phyloP scores from a whole-genome alignment of 139 green algal genomes.

The Tetratostichococcus sp. region DNA sequence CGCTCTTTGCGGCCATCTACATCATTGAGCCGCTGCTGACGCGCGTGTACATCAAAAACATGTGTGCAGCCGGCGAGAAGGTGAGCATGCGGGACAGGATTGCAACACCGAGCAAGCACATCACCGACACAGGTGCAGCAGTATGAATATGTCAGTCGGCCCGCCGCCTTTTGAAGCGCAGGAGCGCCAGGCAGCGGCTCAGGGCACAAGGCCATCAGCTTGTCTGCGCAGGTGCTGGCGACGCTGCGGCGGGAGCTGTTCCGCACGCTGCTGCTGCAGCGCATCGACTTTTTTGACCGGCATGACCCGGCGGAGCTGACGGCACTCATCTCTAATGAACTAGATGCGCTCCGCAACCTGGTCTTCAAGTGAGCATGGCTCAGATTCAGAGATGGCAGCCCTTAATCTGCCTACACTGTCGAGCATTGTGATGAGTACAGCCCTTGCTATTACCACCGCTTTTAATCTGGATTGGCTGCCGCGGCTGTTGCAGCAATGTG shows the following conservation, averaged over 20 bases:
- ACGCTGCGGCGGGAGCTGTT: constrained; percentile 74
- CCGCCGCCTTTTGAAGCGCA: no score
- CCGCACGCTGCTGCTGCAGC: constrained; percentile 74
- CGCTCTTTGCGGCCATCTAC: constrained; percentile 62
- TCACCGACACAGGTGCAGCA: no score
- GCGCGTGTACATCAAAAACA: constrained; percentile 77
- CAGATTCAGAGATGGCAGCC: no score
- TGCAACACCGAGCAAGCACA: no score
- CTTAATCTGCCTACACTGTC: no score
- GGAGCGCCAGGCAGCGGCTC: no score
- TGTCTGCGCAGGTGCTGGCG: constrained; percentile 40
- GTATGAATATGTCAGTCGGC: no score
- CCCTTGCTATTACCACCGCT: no score
- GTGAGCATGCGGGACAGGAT: constrained; percentile 13
- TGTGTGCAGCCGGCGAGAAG: constrained; percentile 69
- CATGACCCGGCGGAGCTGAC: constrained; percentile 64
- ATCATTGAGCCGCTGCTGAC: constrained; percentile 77
- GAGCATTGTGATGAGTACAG: not conserved
- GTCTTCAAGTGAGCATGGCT: constrained; percentile 62
- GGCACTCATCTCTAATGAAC: constrained; percentile 67
- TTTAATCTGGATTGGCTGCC: no score
- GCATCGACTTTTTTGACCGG: constrained; percentile 57
- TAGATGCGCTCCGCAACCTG: constrained; percentile 76
- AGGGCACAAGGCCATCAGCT: no score
- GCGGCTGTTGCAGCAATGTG: constrained; percentile 49